A percentile compares a stretch with the other conserved stretches of the same genome.
Evolutionary conservation across 2,329 filamentous ascomycete genomes (phyloP).

Genomic region (Fusarium denticulatum): DNA sequence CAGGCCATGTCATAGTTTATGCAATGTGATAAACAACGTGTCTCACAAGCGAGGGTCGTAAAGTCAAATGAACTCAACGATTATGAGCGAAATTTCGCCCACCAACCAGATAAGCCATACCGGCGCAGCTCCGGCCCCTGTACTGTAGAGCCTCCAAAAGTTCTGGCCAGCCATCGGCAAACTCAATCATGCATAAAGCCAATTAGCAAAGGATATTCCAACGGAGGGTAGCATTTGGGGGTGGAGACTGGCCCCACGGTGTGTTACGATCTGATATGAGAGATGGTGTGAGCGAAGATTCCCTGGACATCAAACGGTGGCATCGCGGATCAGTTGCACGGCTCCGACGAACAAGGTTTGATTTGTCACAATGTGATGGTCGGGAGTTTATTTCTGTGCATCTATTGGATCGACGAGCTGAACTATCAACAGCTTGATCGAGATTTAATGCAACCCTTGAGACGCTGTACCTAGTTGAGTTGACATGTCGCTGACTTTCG

Average conservation of each 20-base stretch:
- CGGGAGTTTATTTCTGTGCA: background rate
- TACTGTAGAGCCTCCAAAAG: background rate
- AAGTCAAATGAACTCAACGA: background rate
- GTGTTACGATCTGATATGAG: background rate
- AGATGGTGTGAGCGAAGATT: background rate
- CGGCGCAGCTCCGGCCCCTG: background rate
- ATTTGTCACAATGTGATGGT: background rate
- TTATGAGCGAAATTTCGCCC: background rate
- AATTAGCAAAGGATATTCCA: background rate
- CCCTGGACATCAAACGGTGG: background rate
- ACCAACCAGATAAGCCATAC: background rate
- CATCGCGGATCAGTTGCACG: background rate
- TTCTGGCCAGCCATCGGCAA: background rate
- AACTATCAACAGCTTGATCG: too few species aligned
- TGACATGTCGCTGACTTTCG: background rate
- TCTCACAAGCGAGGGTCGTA: fast-evolving
- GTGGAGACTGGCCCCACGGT: background rate
- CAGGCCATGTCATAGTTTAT: background rate
- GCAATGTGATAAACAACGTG: background rate
- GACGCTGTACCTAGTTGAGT: too few species aligned
- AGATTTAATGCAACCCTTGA: background rate
- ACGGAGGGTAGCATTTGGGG: background rate
- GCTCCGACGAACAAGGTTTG: background rate
- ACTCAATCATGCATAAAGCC: background rate
- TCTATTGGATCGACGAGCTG: background rate